Evolutionary conservation across 108 stramenopile genomes (phyloP).

Genomic region (Craspedostauros australis): DNA sequence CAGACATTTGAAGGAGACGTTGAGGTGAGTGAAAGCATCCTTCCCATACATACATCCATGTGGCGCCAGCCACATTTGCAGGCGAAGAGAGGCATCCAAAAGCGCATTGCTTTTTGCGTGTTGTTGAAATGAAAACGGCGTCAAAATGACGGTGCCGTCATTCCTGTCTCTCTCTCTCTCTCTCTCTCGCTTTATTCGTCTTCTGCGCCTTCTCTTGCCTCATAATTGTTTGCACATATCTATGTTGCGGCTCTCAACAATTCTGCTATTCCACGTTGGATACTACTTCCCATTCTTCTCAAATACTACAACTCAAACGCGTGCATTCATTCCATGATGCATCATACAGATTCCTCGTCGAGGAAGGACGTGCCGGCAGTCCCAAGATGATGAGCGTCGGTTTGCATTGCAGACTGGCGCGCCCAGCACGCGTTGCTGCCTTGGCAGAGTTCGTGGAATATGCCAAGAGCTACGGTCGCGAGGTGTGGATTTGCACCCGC

Average conservation of each 20-base stretch:
- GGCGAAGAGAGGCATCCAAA: too few relatives aligned
- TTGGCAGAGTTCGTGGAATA: conserved; percentile 87
- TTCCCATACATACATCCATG: background rate
- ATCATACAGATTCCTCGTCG: conserved; percentile 60
- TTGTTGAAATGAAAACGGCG: too few relatives aligned
- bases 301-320: too few relatives aligned
- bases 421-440: conserved; percentile 84
- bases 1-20: conserved; percentile 71
- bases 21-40: conserved; percentile 60
- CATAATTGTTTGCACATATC: background rate
- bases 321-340: too few relatives aligned
- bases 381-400: conserved; percentile 94
- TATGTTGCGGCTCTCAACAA: conserved; percentile 4
- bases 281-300: too few relatives aligned
- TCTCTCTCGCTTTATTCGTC: background rate
- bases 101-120: too few relatives aligned
- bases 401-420: conserved; percentile 84
- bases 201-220: background rate
- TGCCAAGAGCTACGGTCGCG: conserved; percentile 75
- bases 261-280: too few relatives aligned
- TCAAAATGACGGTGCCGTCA: background rate
- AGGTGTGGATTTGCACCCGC: conserved; percentile 92
- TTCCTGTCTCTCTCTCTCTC: background rate
- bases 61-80: background rate
- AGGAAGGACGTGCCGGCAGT: conserved; percentile 79